Evolutionary conservation across 805 yeast genomes (phyloP), one percentile per base, ranked within the genome.

Genomic region (Hanseniaspora lindneri): DNA sequence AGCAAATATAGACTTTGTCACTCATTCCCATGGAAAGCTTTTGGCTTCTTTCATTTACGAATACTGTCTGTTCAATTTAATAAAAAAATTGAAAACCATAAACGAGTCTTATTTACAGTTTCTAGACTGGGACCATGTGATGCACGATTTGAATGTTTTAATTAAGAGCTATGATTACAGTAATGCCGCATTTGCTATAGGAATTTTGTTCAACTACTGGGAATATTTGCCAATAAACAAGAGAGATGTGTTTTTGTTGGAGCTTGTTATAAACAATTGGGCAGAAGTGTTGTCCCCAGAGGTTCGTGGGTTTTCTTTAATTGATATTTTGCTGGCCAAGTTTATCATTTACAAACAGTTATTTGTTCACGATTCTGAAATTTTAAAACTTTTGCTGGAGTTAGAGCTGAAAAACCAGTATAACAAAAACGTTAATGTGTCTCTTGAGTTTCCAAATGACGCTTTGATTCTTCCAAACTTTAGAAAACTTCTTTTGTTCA

Each of bases 251-350:
- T 28, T 17, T 32, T n/a, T 46, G 3, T 13, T 24, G 4, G 24
- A 39, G 2, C 17, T 46, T 5, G 32, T 46, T 6, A 11, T 46
- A 10, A 23, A 39, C 17, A 23, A 46, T 17, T 46, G 49, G 49
- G 19, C 23, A 11, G 25, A 21, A 4, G 25, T 32, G 3, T 39
- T 46, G 7, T 46, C 39, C n/a, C 49, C 49, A 8, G 32, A 37
- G 5, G 35, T 20, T 13, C 49, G 41, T 39, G 49, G 43, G 20
- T 39, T 46, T 23, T 32, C 41, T 21, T 20, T 27, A 4, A 29
- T 37, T 39, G 43, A 39, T 17, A 24, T 46, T n/a, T 14, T 46
- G n/a, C 24, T 46, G 11, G 30, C 43, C 14, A 46, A 46, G 19
- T 25, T 46, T 11, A 6, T 46, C 8, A 36, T 46, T 16, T 46